Percentiles rank a stretch among this genome's conserved stretches.
phyloP scores from a whole-genome alignment of 257 asterid genomes.

The Nicotiana noctiflora region DNA sequence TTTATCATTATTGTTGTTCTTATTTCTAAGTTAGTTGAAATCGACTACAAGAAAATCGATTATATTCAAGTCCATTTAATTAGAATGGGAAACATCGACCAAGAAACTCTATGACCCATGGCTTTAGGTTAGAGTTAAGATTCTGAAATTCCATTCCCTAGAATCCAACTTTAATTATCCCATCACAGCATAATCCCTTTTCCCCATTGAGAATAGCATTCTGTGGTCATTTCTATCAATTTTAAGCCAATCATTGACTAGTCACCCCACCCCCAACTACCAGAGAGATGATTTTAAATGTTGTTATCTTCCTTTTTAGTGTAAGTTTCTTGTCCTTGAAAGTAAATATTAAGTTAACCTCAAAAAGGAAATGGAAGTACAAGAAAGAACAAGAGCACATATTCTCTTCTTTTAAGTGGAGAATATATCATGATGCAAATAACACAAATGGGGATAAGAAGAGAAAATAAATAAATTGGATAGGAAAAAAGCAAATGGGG shows the following conservation, averaged over 20 bases:
- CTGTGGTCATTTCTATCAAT: conserved; percentile 44
- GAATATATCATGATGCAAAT: conserved; percentile 22
- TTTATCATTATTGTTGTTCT: too few relatives aligned
- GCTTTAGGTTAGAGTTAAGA: conserved; percentile 53
- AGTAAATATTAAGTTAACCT: conserved; percentile 20
- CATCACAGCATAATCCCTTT: conserved; percentile 7
- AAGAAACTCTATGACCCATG: conserved; percentile 46
- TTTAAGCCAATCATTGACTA: conserved; percentile 31
- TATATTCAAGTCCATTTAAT: background rate
- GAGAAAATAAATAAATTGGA: background rate
- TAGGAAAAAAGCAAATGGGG: conserved; percentile 20
- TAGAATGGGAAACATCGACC: conserved; percentile 39
- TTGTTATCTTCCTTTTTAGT: conserved; percentile 5
- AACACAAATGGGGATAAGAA: conserved; percentile 9
- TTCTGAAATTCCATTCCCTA: conserved; percentile 54
- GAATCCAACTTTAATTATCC: conserved; percentile 32
- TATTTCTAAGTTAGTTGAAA: too few relatives aligned
- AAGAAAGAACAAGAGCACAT: conserved; percentile 29
- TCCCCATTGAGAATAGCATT: conserved; percentile 48
- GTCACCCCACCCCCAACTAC: background rate
- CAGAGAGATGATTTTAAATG: conserved; percentile 17
- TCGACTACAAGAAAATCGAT: too few relatives aligned
- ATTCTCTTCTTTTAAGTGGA: conserved; percentile 25
- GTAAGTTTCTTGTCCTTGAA: conserved; percentile 13
- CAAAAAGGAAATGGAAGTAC: conserved; percentile 31